A percentile compares a stretch with the other conserved stretches of the same genome.
Conservation (phyloP, 192 early-diverging fungal species). For the Gryganskiella cystojenkinii region DNA sequence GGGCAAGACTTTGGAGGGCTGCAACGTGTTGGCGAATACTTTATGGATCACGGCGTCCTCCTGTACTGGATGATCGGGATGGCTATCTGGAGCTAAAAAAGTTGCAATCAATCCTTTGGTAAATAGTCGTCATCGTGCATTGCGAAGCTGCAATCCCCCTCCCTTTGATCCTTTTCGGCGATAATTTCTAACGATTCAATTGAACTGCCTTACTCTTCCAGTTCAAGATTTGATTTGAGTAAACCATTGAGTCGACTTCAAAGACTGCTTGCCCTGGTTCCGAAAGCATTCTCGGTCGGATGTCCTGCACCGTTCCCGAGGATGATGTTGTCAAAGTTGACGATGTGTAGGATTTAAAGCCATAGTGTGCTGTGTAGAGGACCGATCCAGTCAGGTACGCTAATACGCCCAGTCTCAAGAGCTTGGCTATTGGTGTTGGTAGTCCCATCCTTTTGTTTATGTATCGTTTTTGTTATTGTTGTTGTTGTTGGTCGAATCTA, state of each 20-base stretch:
- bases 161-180: too few species aligned
- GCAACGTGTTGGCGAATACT: constrained; percentile 64
- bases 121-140: not conserved
- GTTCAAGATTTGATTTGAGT: constrained; percentile 26
- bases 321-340: not conserved
- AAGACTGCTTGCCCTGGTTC: constrained; percentile 36
- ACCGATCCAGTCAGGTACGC: constrained; percentile 40
- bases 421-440: constrained; percentile 14
- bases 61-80: not conserved
- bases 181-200: too few species aligned
- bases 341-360: not conserved
- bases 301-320: not conserved
- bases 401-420: constrained; percentile 26
- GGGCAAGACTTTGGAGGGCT: constrained; percentile 67
- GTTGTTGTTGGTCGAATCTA: too few species aligned
- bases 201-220: constrained; percentile 28
- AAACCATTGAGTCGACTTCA: constrained; percentile 19
- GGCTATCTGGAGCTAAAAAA: not conserved
- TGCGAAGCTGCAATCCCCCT: too few species aligned
- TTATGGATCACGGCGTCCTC: constrained; percentile 48
- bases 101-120: not conserved
- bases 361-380: constrained; percentile 14
- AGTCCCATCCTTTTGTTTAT: constrained; percentile 2
- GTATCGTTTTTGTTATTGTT: too few species aligned
- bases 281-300: not conserved